Conservation (phyloP, 371 early-diverging fungal species). For the Circinella umbellata region DNA sequence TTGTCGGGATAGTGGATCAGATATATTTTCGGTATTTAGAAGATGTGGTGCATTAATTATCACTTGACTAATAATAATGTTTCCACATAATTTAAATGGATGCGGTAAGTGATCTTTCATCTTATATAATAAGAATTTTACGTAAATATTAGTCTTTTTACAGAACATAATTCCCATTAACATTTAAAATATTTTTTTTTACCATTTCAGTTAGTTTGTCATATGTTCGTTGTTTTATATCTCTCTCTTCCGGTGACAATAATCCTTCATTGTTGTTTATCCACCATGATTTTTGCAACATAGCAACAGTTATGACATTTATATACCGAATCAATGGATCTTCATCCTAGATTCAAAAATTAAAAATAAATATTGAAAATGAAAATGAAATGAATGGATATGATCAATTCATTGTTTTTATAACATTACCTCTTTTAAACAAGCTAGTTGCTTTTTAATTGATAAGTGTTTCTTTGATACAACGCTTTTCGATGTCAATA, state of each 20-base stretch:
- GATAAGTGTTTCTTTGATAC: constrained; percentile 9
- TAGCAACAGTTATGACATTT: background rate
- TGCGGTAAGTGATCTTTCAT: background rate
- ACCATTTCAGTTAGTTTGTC: background rate
- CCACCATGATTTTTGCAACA: constrained; percentile 12
- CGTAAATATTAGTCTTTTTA: no score
- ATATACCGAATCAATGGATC: background rate
- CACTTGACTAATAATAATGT: background rate
- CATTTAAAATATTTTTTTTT: background rate
- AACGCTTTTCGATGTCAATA: background rate
- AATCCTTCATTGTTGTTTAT: background rate
- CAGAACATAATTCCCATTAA: background rate
- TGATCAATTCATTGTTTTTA: background rate
- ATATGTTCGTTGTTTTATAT: background rate
- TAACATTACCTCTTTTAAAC: background rate
- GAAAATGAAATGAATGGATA: background rate
- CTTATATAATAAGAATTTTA: background rate
- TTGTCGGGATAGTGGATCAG: background rate
- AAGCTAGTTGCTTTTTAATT: constrained; percentile 3
- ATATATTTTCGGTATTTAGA: background rate
- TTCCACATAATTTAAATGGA: background rate
- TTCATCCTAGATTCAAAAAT: background rate
- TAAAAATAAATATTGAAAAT: background rate
- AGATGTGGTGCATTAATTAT: background rate
- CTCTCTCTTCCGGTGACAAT: background rate